Conservation (phyloP, 495 filamentous ascomycete species). For the Xylaria castorea region DNA sequence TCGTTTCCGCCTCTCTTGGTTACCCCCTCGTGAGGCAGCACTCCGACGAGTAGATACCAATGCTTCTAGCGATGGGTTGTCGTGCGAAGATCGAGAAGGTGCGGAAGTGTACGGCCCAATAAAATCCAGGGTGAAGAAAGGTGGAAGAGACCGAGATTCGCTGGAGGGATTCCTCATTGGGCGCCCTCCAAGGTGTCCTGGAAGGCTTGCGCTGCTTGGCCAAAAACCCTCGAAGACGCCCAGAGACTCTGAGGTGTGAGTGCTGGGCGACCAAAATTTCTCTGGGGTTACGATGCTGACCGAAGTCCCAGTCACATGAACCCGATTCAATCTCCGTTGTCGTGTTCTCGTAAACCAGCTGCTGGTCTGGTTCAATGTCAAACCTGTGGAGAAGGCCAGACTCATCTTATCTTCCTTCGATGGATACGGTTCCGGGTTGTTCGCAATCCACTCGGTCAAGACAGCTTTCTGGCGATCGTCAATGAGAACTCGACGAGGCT, state of each 20-base stretch:
- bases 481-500: background rate
- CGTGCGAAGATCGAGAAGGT: background rate
- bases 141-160: background rate
- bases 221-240: background rate
- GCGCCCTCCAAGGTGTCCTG: background rate
- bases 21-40: background rate
- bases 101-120: background rate
- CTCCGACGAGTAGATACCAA: background rate
- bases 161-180: no score
- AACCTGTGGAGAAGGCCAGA: background rate
- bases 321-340: background rate
- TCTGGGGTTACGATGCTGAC: background rate
- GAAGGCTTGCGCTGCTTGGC: background rate
- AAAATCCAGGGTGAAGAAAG: slow-evolving; percentile 1
- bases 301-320: background rate
- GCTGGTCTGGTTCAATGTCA: background rate
- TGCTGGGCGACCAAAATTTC: no score
- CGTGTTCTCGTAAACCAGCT: slow-evolving; percentile 15
- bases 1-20: background rate
- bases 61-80: background rate
- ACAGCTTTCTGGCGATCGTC: background rate
- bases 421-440: slow-evolving; percentile 9
- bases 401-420: slow-evolving; percentile 1
- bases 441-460: background rate
- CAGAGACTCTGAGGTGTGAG: background rate